Conservation (phyloP, 208 protist genomes). For the Leishmania gerbilli region DNA sequence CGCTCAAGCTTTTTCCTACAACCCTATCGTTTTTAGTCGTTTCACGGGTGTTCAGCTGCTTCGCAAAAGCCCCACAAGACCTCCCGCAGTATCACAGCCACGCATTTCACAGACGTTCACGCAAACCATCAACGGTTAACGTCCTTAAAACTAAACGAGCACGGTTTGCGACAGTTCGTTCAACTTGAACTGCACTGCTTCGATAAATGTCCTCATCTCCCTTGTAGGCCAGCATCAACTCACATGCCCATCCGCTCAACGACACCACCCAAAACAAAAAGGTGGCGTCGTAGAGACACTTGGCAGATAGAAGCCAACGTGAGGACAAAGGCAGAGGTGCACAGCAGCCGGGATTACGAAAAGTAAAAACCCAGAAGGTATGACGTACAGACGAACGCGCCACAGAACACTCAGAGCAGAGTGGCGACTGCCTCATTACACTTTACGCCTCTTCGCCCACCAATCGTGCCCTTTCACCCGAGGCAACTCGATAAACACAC, state of each 20-base stretch:
- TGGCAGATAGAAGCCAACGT: no score
- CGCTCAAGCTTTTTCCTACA: no score
- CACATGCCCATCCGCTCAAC: no score
- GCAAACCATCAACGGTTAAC: neutral
- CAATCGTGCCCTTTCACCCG: neutral
- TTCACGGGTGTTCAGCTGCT: neutral
- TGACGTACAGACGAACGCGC: fast-evolving
- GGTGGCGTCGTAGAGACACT: no score
- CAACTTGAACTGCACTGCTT: neutral
- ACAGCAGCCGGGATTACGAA: no score
- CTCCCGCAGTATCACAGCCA: neutral
- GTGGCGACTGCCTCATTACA: neutral
- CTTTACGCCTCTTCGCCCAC: no score
- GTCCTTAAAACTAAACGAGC: fast-evolving
- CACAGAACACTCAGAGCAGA: no score
- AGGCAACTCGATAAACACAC: neutral
- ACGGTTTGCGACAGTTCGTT: neutral
- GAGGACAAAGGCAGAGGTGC: no score
- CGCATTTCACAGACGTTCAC: neutral
- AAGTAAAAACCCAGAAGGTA: no score
- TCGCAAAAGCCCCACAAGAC: neutral
- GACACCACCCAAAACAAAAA: no score
- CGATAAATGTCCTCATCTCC: neutral
- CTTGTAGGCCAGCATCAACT: no score
- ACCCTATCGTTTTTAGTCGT: neutral